These are phyloP conservation scores for Termitomyces sp. DNA, from an alignment of 768 basidiomycete species.

Conservation along the genomic window DNA sequence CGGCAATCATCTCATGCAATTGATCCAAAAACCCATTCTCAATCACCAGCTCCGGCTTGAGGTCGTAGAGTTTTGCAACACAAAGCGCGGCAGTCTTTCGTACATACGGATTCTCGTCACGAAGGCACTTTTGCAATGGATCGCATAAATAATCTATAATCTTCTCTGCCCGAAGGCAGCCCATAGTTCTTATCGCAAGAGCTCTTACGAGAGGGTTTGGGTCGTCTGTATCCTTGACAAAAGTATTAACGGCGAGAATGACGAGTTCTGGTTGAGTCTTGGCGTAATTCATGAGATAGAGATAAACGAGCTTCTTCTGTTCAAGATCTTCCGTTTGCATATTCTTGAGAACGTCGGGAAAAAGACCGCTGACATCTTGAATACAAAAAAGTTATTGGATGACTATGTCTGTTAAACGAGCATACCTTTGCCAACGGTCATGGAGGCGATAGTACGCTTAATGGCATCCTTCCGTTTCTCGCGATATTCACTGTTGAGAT, in stretches of 20 bases:
- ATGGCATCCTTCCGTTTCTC: constrained; percentile 98
- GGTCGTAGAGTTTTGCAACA: constrained; percentile 95
- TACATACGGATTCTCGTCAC: constrained; percentile 97
- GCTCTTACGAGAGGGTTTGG: constrained; percentile 96
- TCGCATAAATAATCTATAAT: constrained; percentile 99
- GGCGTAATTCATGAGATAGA: constrained; percentile 99
- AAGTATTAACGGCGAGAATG: constrained; percentile 98
- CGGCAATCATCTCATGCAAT: constrained; percentile 88
- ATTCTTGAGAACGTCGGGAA: constrained; percentile 98
- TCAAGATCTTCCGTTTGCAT: constrained; percentile 99
- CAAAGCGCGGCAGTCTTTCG: constrained; percentile 97
- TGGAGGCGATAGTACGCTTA: constrained; percentile 94
- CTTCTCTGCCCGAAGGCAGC: constrained; percentile 94
- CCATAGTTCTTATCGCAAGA: constrained; percentile 97
- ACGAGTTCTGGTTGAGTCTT: constrained; percentile 99
- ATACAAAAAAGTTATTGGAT: constrained; percentile 6
- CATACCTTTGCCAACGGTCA: constrained; percentile 97
- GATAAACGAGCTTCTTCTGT: constrained; percentile 99
- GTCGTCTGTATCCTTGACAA: constrained; percentile 96
- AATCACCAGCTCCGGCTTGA: constrained; percentile 91
- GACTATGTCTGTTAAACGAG: not conserved
- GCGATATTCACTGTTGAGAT: constrained; percentile 94
- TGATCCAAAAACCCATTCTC: constrained; percentile 92
- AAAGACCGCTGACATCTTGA: constrained; percentile 85
- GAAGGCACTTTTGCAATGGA: constrained; percentile 85